phyloP scores from a whole-genome alignment of 805 yeast genomes.

The Metschnikowia baotianmanensis region DNA sequence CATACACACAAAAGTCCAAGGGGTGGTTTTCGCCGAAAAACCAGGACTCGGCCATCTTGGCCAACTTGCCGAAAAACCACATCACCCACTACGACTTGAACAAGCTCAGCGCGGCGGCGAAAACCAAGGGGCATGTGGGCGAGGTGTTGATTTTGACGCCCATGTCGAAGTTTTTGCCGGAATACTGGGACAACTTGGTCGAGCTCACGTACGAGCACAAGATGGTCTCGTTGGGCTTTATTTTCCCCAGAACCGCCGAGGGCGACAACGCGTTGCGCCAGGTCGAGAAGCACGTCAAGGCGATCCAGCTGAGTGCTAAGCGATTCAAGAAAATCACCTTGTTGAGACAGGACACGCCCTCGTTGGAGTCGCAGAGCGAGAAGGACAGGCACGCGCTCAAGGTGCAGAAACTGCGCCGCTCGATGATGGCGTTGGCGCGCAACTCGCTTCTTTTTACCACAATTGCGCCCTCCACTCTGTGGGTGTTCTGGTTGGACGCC shows the following conservation, averaged over 20 bases:
- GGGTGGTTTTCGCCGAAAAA: constrained; percentile 47
- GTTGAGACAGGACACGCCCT: constrained; percentile 84
- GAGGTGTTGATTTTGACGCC: constrained; percentile 87
- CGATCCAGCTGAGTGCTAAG: constrained; percentile 59
- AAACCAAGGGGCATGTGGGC: constrained; percentile 74
- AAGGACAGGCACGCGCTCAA: constrained; percentile 85
- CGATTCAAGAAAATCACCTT: constrained; percentile 84
- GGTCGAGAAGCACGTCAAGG: constrained; percentile 74
- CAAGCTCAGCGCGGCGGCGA: constrained; percentile 64
- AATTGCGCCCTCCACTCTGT: constrained; percentile 82
- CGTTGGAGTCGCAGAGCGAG: constrained; percentile 72
- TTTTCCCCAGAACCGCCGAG: constrained; percentile 75
- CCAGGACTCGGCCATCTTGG: constrained; percentile 53
- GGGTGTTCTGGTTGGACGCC: constrained; percentile 97
- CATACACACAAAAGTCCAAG: constrained; percentile 43
- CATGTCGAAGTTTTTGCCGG: constrained; percentile 78
- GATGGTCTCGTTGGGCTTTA: constrained; percentile 84
- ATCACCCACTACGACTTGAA: constrained; percentile 85
- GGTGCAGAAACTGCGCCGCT: constrained; percentile 85
- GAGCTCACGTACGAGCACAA: constrained; percentile 79
- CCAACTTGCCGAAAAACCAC: constrained; percentile 66
- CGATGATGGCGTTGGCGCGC: constrained; percentile 91
- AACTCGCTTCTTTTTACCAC: constrained; percentile 89
- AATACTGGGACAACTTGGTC: constrained; percentile 84
- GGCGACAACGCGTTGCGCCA: constrained; percentile 77